Evolutionary conservation across 345 rosid species (phyloP), one percentile per base, ranked within the genome.

Genomic region (Arabis hirsuta): DNA sequence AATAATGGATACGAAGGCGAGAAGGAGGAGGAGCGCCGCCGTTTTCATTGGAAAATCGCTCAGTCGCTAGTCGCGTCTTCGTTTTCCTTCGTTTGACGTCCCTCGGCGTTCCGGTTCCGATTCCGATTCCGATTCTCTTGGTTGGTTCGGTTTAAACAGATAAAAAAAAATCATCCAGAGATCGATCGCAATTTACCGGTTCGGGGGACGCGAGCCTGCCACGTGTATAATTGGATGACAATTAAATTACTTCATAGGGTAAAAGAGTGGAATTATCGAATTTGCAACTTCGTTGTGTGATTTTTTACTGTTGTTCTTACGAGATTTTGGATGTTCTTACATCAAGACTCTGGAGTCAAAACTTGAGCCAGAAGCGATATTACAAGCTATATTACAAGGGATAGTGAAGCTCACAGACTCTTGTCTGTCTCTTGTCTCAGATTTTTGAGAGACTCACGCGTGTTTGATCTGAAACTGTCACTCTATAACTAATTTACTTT

Each of bases 11-110:
- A 71, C 36, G 50, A 71, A 50, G 43, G 38, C 27, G 3, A 76
- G 31, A 44, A 62, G 68, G 62, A 75, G 67, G 55, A 67, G 54
- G 71, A 76, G 60, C 24, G 16, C 34, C 67, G 53, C 46, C n/a
- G 71, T 47, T 41, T 31, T 69, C 79, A 76, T 76, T 61, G 75
- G 71, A 6, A 66, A 65, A 45, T 39, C 70, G 63, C 64, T 63
- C 69, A 19, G 69, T 74, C 55, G 6, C 55, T 59, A 67, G 66
- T 36, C 67, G 71, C 27, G 62, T 72, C 63, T 62, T 32, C 63
- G 54, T 44, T n/a, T 62, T 20, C 52, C 44, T 29, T 16, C 5
- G 43, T 20, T 62, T 54, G 13, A 39, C 26, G 62, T 63, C 51
- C 24, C 24, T 22, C 24, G 50, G 76, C 24, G 48, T 54, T 36